phyloP scores from a whole-genome alignment of 495 filamentous ascomycete species.

The Aspergillus bridgeri region DNA sequence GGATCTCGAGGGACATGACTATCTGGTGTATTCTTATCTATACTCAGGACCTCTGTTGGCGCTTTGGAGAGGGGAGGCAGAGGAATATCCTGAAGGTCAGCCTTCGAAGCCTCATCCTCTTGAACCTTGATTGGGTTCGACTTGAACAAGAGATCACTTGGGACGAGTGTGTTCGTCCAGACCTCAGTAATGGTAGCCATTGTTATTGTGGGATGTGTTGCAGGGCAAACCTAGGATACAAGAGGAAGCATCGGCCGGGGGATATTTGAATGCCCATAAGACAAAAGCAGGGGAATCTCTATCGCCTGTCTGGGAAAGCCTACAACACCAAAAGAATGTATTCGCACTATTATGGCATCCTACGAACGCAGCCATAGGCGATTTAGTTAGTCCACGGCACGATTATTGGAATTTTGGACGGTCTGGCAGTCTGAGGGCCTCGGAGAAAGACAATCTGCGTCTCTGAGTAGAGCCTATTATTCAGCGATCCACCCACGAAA shows the following conservation, averaged over 20 bases:
- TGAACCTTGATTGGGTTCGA: constrained; percentile 27
- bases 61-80: constrained; percentile 67
- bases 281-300: background rate
- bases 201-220: background rate
- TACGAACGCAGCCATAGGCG: background rate
- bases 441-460: background rate
- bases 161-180: constrained; percentile 18
- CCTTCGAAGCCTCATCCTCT: constrained; percentile 25
- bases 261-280: background rate
- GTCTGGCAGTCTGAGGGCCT: background rate
- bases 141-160: constrained; percentile 22
- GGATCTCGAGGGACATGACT: constrained; percentile 82
- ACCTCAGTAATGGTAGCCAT: constrained; percentile 33
- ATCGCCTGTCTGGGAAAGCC: background rate
- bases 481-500: background rate
- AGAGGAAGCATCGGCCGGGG: background rate
- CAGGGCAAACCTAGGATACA: background rate
- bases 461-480: background rate
- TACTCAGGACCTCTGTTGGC: constrained; percentile 61
- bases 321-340: background rate
- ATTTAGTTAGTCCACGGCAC: background rate
- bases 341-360: background rate
- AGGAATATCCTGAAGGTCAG: constrained; percentile 48
- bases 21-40: constrained; percentile 84
- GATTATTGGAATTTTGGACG: background rate